phyloP scores from a whole-genome alignment of 1,284 basidiomycete species.

The Ceratobasidium sp. region DNA sequence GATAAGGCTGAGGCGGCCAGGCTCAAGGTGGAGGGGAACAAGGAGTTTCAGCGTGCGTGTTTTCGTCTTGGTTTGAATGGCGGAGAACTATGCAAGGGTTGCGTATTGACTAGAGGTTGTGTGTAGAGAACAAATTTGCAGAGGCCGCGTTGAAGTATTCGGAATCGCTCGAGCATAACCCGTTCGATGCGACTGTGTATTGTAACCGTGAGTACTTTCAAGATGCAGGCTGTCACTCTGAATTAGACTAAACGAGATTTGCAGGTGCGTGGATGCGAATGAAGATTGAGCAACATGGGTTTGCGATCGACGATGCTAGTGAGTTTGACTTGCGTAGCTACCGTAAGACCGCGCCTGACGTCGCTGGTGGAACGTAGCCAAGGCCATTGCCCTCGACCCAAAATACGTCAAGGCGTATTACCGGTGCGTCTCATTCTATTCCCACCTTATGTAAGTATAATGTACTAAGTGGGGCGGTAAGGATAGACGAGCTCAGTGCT shows the following conservation, averaged over 20 bases:
- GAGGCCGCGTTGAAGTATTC: conserved; percentile 78
- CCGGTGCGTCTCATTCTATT: conserved; percentile 60
- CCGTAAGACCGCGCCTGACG: conserved; percentile 25
- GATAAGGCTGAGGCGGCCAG: conserved; percentile 73
- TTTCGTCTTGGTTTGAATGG: conserved; percentile 41
- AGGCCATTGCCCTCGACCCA: conserved; percentile 89
- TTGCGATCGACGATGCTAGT: conserved; percentile 82
- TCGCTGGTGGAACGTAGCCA: conserved; percentile 60
- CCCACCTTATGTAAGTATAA: not conserved
- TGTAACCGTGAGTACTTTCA: conserved; percentile 66
- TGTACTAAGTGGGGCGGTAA: not conserved
- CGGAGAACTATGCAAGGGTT: conserved; percentile 46
- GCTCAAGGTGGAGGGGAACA: conserved; percentile 87
- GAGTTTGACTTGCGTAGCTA: conserved; percentile 51
- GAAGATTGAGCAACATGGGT: conserved; percentile 79
- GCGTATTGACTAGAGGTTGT: not conserved
- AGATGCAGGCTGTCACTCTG: not conserved
- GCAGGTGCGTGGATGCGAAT: conserved; percentile 74
- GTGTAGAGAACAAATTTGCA: conserved; percentile 67
- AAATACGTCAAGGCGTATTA: conserved; percentile 94
- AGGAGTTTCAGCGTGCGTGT: conserved; percentile 77
- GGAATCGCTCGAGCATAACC: conserved; percentile 81
- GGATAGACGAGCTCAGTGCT: conserved; percentile 86
- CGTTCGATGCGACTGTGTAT: conserved; percentile 78
- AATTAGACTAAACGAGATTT: not conserved